These are phyloP conservation scores for Microcos paniculata DNA, from an alignment of 345 rosid species.

Conservation along the genomic window DNA sequence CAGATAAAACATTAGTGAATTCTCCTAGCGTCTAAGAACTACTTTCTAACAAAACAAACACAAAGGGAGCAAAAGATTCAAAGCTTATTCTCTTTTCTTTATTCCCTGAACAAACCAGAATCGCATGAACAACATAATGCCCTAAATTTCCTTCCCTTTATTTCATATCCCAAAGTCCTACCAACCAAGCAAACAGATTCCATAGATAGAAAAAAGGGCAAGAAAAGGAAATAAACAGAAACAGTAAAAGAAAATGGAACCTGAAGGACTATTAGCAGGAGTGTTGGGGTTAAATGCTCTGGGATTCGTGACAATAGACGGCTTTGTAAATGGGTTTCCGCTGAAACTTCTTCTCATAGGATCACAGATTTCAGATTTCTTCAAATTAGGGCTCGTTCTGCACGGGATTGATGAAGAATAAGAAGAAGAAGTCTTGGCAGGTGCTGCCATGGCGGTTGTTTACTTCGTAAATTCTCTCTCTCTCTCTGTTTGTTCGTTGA, in stretches of 20 bases:
- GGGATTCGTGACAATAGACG: conserved; percentile 36
- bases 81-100: too few species aligned
- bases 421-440: conserved; percentile 28
- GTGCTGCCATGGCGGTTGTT: conserved; percentile 28
- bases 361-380: conserved; percentile 55
- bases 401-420: conserved; percentile 28
- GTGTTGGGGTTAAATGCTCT: conserved; percentile 50
- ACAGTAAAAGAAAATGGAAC: conserved; percentile 26
- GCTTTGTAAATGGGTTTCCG: conserved; percentile 54
- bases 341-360: conserved; percentile 70
- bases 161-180: neutral
- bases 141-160: neutral
- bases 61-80: neutral
- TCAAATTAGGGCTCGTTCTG: conserved; percentile 42
- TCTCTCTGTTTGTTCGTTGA: neutral
- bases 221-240: neutral
- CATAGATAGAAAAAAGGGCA: neutral
- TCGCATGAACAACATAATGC: too few species aligned
- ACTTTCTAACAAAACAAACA: neutral
- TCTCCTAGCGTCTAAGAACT: neutral
- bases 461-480: neutral
- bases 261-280: conserved; percentile 64
- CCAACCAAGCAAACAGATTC: neutral
- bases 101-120: too few species aligned
- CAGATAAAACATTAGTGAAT: too few species aligned